phyloP scores from a whole-genome alignment of 106 monocot species.

The Gastrodia elata region DNA sequence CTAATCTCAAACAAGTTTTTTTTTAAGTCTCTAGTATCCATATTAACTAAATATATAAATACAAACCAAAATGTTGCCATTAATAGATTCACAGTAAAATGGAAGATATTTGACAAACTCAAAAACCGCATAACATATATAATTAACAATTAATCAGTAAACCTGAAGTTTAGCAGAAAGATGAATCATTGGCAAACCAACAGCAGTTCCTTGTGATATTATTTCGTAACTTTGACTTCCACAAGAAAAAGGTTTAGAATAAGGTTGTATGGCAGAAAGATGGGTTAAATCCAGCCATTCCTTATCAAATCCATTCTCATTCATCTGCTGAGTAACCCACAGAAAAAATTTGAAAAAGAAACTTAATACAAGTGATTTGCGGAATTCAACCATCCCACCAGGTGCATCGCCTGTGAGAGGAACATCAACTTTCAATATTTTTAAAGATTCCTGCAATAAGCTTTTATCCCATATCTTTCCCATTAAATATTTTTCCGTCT shows the following conservation, averaged over 20 bases:
- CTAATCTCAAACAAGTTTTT: too few relatives aligned
- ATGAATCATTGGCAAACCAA: slow-evolving; percentile 72
- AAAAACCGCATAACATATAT: background rate
- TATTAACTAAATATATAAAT: background rate
- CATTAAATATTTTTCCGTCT: slow-evolving; percentile 47
- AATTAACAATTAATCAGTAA: background rate
- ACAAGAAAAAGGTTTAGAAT: slow-evolving; percentile 32
- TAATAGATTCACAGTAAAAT: background rate
- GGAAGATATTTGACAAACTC: background rate
- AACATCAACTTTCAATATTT: slow-evolving; percentile 64
- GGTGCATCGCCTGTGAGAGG: slow-evolving; percentile 71
- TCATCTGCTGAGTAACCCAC: slow-evolving; percentile 69
- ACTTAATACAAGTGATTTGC: slow-evolving; percentile 85
- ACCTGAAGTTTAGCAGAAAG: slow-evolving; percentile 86
- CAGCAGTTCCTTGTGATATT: slow-evolving; percentile 52
- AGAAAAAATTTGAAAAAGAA: slow-evolving; percentile 98
- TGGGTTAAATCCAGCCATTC: slow-evolving; percentile 26
- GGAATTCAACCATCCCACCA: slow-evolving; percentile 96
- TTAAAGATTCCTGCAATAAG: slow-evolving; percentile 40
- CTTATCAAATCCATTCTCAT: slow-evolving; percentile 20
- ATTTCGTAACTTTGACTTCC: slow-evolving; percentile 69
- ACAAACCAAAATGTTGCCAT: background rate
- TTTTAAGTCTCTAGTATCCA: too few relatives aligned
- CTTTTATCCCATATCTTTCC: slow-evolving; percentile 66
- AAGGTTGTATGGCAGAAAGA: slow-evolving; percentile 57